phyloP scores from a whole-genome alignment of 768 basidiomycete genomes.

The Trametes cubensis region DNA sequence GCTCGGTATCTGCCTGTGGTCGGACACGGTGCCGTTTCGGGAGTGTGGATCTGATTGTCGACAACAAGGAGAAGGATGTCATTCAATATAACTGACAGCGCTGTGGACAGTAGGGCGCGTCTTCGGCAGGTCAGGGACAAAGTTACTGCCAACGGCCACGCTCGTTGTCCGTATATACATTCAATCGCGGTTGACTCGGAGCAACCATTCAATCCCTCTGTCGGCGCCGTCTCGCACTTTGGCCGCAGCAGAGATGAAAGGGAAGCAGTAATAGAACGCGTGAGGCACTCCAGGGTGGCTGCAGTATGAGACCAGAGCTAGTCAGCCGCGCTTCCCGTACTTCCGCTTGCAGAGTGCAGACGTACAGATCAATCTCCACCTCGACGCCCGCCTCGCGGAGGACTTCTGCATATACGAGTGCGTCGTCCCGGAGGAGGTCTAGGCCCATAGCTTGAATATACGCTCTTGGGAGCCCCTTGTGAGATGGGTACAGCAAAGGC shows the following conservation, averaged over 20 bases:
- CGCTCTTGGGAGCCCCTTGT: conserved; percentile 26
- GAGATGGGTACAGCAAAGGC: not conserved
- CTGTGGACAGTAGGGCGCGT: too few species aligned
- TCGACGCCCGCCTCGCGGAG: conserved; percentile 29
- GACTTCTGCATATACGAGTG: conserved; percentile 30
- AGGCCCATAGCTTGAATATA: conserved; percentile 32
- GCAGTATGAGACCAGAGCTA: not conserved
- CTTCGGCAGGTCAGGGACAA: too few species aligned
- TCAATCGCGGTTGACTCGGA: conserved; percentile 1
- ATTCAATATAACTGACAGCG: too few species aligned
- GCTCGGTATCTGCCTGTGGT: too few species aligned
- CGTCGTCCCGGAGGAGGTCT: conserved; percentile 36
- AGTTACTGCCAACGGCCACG: too few species aligned
- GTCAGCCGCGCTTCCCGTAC: not conserved
- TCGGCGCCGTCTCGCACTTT: conserved; percentile 26
- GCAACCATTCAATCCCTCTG: conserved; percentile 28
- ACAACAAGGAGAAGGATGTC: too few species aligned
- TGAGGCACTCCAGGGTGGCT: conserved; percentile 34
- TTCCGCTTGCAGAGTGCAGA: not conserved
- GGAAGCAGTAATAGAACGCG: conserved; percentile 22
- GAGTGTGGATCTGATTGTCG: too few species aligned
- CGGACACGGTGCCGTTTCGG: too few species aligned
- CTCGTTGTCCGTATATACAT: too few species aligned
- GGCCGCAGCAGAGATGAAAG: conserved; percentile 10
- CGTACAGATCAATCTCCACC: conserved; percentile 30